These are phyloP conservation scores for Fusarium cicatricum DNA, from an alignment of 2,329 filamentous ascomycete species.

Conservation along the genomic window DNA sequence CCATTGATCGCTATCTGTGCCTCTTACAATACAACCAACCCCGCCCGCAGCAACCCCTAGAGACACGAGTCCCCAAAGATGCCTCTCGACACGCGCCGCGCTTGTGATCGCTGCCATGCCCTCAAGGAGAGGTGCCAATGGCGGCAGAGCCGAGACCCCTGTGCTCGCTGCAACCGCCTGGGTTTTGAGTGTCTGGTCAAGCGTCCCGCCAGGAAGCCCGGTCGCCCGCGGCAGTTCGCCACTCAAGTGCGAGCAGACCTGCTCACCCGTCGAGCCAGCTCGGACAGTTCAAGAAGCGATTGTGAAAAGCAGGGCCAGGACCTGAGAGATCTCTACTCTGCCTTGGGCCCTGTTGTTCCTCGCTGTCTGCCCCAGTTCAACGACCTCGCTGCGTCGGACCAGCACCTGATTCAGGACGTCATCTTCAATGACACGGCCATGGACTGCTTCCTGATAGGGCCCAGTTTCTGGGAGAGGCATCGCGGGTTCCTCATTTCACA, in stretches of 20 bases:
- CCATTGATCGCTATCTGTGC: no score
- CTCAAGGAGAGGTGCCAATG: conserved; percentile 40
- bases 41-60: no score
- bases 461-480: conserved; percentile 33
- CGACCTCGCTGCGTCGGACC: conserved; percentile 2
- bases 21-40: no score
- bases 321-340: neutral
- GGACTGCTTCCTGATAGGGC: conserved; percentile 31
- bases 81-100: conserved; percentile 3
- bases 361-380: neutral
- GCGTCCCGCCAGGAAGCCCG: conserved; percentile 23
- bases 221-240: conserved; percentile 17
- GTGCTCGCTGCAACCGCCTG: conserved; percentile 36
- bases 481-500: conserved; percentile 25
- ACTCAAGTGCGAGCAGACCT: neutral
- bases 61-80: neutral
- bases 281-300: neutral
- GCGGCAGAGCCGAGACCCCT: conserved; percentile 9
- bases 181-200: conserved; percentile 25
- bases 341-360: neutral
- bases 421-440: conserved; percentile 21
- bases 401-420: conserved; percentile 15
- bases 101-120: conserved; percentile 40
- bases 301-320: neutral
- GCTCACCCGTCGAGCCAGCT: no score